Evolutionary conservation across 78 protist genomes (phyloP).

Genomic region (Pelomyxa schiedti): DNA sequence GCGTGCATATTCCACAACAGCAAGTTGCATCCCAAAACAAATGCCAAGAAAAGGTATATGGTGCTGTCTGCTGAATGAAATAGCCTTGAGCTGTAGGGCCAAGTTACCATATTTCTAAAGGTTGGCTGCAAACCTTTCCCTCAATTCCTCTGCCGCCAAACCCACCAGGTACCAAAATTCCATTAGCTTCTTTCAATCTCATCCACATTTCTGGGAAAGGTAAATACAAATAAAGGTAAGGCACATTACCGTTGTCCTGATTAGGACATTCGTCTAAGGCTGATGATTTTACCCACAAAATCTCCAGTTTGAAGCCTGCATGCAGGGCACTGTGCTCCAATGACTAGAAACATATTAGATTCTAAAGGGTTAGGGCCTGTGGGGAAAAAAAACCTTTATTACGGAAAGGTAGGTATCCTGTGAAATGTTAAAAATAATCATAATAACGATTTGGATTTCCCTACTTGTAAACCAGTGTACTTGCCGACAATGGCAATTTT

Average conservation of each 20-base stretch:
- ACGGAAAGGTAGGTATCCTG: conserved; percentile 86
- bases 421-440: no score
- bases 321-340: conserved; percentile 69
- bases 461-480: conserved; percentile 75
- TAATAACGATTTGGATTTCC: no score
- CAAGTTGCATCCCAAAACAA: conserved; percentile 92
- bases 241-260: not conserved
- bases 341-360: no score
- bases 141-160: conserved; percentile 92
- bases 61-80: conserved; percentile 33
- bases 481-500: conserved; percentile 77
- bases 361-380: no score
- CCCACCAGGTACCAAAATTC: conserved; percentile 96
- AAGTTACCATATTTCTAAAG: not conserved
- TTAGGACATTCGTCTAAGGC: conserved; percentile 18
- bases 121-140: conserved; percentile 62
- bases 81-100: not conserved
- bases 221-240: no score
- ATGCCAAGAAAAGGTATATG: conserved; percentile 92
- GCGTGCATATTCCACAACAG: conserved; percentile 81
- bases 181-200: conserved; percentile 32
- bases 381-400: no score
- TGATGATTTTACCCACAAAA: conserved; percentile 56
- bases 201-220: conserved; percentile 44
- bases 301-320: conserved; percentile 41